Evolutionary conservation across 257 asterid genomes (phyloP), one percentile per base, ranked within the genome.

Genomic region (Salvia hispanica): DNA sequence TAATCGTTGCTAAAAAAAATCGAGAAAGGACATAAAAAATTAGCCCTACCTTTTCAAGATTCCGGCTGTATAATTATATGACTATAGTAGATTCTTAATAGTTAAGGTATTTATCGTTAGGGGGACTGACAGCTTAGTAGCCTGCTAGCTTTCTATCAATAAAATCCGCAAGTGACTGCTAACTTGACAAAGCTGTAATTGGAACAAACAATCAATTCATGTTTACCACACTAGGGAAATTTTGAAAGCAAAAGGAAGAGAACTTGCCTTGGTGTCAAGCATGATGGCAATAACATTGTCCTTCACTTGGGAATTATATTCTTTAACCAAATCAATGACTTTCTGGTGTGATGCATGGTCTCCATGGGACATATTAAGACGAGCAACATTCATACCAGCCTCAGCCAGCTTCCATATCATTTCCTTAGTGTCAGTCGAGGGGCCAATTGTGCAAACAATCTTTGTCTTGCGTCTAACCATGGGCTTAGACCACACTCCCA

Each of bases 381-480:
- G 91, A 40, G 97, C 95, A 70, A 88, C 97, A 74, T 88, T 90
- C 95, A 90, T 90, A 66, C 97, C 95, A 58, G 91, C 97, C 76
- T 87, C 95, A 28, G 95, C 94, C 75, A 90, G 72, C 80, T 88
- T 88, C 97, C 95, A 87, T 72, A 90, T 87, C 91, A 87, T 90
- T 79, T 90, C 97, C 72, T 63, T 78, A 7, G 94, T 82, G 80
- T 85, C 71, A 53, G 95, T 85, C 15, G 95, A 89, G 13, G 93
- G 96, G 53, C 96, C 96, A 63, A 87, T 85, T 36, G 96, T 90
- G 85, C 96, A 89, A 37, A 87, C 96, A 74, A 87, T 90, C 82
- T 90, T 87, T 39, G 96, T 90, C 84, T 87, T 90, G 16, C 91
- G 91, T 50, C 92, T 80, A 52, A 89, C 92, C 16, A 54, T 77